phyloP scores from a whole-genome alignment of 2,329 filamentous ascomycete species.

The Cercospora berteroae region DNA sequence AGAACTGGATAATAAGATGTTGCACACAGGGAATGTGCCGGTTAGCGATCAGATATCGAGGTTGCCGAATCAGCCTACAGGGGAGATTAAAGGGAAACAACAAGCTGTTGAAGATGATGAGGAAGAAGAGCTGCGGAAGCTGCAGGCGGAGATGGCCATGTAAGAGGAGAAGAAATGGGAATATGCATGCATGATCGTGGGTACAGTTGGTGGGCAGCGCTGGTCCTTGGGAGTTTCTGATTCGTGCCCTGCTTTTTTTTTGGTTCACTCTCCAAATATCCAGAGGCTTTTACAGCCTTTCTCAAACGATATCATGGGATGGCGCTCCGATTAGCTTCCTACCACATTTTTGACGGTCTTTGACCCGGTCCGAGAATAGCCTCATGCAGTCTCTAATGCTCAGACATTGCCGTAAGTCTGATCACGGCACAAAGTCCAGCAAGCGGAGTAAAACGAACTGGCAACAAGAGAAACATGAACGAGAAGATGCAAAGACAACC shows the following conservation, averaged over 20 bases:
- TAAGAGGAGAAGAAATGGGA: slow-evolving; percentile 41
- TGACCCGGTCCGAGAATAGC: too few relatives aligned
- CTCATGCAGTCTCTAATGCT: too few relatives aligned
- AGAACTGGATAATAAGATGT: slow-evolving; percentile 87
- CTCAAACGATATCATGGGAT: neutral
- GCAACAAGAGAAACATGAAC: neutral
- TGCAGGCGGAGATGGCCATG: slow-evolving; percentile 98
- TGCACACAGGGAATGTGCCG: slow-evolving; percentile 81
- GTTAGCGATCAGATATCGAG: slow-evolving; percentile 73
- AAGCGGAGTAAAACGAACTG: neutral
- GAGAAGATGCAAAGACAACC: neutral
- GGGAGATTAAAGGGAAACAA: slow-evolving; percentile 65
- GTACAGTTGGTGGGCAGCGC: neutral
- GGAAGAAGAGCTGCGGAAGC: slow-evolving; percentile 86
- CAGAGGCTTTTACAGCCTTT: neutral
- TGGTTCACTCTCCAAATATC: neutral
- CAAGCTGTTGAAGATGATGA: slow-evolving; percentile 72
- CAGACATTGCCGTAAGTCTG: neutral
- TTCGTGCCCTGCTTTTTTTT: neutral
- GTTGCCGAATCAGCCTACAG: slow-evolving; percentile 70
- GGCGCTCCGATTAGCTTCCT: neutral
- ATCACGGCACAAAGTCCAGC: neutral
- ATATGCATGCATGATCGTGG: neutral
- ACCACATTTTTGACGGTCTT: too few relatives aligned
- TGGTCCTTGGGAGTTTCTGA: neutral